phyloP scores from a whole-genome alignment of 73 alveolate genomes.

The Symbiodinium pilosum region DNA sequence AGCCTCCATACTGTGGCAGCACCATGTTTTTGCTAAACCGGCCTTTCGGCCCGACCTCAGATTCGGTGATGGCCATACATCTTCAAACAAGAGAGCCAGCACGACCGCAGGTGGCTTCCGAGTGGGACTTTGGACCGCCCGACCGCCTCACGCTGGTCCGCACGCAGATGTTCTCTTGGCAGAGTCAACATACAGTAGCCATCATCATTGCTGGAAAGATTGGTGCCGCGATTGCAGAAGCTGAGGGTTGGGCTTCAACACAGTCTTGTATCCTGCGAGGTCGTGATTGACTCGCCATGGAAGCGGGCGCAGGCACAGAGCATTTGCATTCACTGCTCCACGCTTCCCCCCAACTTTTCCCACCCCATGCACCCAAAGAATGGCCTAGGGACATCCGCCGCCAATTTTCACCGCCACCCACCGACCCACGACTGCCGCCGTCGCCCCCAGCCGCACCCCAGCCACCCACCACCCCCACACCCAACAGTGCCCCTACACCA shows the following conservation, averaged over 20 bases:
- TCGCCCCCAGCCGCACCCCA: too few relatives aligned
- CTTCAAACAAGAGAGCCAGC: background rate
- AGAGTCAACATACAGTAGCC: background rate
- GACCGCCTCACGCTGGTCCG: constrained; percentile 34
- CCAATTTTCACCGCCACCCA: too few relatives aligned
- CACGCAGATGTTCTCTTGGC: background rate
- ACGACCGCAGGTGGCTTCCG: constrained; percentile 37
- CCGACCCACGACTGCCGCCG: too few relatives aligned
- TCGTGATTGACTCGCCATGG: constrained; percentile 93
- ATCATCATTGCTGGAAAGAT: background rate
- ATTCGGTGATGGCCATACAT: background rate
- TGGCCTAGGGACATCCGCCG: too few relatives aligned
- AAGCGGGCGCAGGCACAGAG: constrained; percentile 79
- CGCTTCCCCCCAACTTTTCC: too few relatives aligned
- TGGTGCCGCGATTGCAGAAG: background rate
- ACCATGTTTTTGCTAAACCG: background rate
- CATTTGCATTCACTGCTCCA: too few relatives aligned
- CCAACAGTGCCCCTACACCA: too few relatives aligned
- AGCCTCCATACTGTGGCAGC: too few relatives aligned
- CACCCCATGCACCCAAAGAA: too few relatives aligned
- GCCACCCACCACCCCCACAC: too few relatives aligned
- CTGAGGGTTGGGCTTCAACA: background rate
- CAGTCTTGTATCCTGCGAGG: too few relatives aligned
- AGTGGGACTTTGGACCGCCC: constrained; percentile 27
- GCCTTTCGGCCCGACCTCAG: background rate